Evolutionary conservation across 2,329 filamentous ascomycete genomes (phyloP), one percentile per base, ranked within the genome.

Genomic region (Ophiostoma tasmaniense): DNA sequence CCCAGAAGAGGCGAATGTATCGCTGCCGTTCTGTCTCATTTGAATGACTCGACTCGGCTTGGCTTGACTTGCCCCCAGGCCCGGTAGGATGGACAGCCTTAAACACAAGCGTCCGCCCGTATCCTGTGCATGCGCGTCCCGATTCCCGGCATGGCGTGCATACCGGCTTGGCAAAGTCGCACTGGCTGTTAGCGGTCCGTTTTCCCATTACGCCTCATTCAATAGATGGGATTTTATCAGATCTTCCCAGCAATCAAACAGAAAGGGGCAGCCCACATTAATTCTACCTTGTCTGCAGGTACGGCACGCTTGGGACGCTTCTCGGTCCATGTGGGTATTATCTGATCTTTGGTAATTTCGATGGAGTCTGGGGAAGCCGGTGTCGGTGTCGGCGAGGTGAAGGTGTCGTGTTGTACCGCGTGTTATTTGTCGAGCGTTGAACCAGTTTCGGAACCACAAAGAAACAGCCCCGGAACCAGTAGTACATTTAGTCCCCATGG

Each of bases 141-240:
- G 68, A 22, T 30, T 45, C 13, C 6, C 37, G 59, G 39, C 68
- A 69, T 20, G 52, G 68, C 30, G 64, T 64, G 64, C 68, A 69
- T 5, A 37, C 17, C 1, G 68, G 68, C 55, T 50, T 39, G 5
- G 30, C 68, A 30, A 64, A 37, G 35, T 69, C 68, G 22, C 68
- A 69, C 68, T 69, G 25, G 1, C 22, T 39, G 64, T 66, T 45
- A 45, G 64, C 37, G 3, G 13, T 11, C 14, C 50, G 14, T 50
- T n/a, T 22, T 25, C 25, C 50, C 17, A 45, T 45, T n/a, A 39
- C 3, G 13, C 37, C 8, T 14, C 13, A 14, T 39, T 13, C 37
- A 1, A 14, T 3, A 39, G 37, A 13, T 17, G 20, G 42, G 17
- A 17, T 20, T 45, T 1, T 25, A 55, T 25, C 50, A 13, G 8